Base-by-base conservation (phyloP, 2,329 filamentous ascomycete species). In the Trichoderma pleuroti region DNA sequence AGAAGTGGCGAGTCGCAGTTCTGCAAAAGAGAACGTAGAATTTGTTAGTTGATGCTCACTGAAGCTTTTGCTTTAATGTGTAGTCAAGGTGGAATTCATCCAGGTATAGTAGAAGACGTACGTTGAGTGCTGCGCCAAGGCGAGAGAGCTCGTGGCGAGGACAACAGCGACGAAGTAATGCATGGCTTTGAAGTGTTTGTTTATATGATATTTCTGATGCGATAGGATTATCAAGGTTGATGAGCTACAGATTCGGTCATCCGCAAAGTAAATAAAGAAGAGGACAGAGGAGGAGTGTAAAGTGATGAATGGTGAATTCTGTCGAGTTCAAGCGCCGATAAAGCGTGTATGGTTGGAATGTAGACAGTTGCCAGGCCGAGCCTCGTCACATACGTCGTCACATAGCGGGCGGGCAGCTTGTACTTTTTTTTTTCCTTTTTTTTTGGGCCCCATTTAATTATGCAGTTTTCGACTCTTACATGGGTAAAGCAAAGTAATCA, bases 1-100 rank as follows among this genome's bases (percentile, higher is more conserved):
- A 72, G 66, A 73, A 70, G 26, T 62, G 71, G 9, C 65, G 65
- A 26, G 70, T 63, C 9, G 39, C 36, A 26, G 42, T 24, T 21
- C 60, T 63, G 26, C 16, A 24, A 18, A 32, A 36, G 21, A 21
- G 18, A 14, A 56, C n/a, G 18, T 5, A 9, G 39, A 49, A 21
- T 42, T 24, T 9, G 36, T 59, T 14, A 32, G 64, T 18, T 24
- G n/a, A 18, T 30, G 26, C 4, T 5, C 16, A 21, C 14, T n/a
- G 42, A 49, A 11, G 11, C 12, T 49, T 49, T n/a, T 42, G 16
- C 0, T 5, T 42, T 42, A 18, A 7, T n/a, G 5, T 12, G 9
- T 21, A 7, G 4, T 2, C 14, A 24, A 46, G 11, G n/a, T 12
- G 18, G 28, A 36, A 14, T 52, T n/a, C 2, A 34, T 49, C 5